A percentile compares a stretch with the other conserved stretches of the same genome.
These are phyloP conservation scores for Sclerotinia minor DNA, from an alignment of 2,329 filamentous ascomycete genomes.

Conservation along the genomic window DNA sequence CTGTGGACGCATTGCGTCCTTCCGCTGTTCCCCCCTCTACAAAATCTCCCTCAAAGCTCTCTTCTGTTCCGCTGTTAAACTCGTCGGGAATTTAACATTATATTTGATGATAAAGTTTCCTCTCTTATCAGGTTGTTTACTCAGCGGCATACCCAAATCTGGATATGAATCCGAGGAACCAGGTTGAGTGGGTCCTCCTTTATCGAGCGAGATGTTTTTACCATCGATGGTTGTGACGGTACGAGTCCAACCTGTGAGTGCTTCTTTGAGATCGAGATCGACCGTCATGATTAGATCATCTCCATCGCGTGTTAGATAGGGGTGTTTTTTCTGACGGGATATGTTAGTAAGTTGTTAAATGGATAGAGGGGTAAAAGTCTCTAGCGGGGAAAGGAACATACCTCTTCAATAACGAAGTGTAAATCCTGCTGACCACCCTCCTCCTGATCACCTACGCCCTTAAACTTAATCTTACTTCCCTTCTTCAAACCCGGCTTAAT, in stretches of 20 bases:
- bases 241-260: conserved; percentile 87
- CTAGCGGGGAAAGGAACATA: conserved; percentile 48
- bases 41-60: conserved; percentile 77
- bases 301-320: conserved; percentile 80
- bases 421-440: conserved; percentile 94
- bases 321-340: conserved; percentile 72
- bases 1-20: not conserved
- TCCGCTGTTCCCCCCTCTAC: conserved; percentile 38
- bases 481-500: conserved; percentile 96
- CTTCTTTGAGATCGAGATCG: conserved; percentile 86
- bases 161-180: conserved; percentile 81
- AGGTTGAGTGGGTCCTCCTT: conserved; percentile 81
- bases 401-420: conserved; percentile 93
- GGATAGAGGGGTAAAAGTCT: not conserved
- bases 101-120: conserved; percentile 89
- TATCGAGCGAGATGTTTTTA: conserved; percentile 77
- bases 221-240: conserved; percentile 94
- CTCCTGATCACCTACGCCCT: conserved; percentile 95
- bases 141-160: conserved; percentile 87
- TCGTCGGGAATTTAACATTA: conserved; percentile 88
- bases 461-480: conserved; percentile 97
- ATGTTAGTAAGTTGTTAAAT: conserved; percentile 7
- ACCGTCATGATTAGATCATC: conserved; percentile 81
- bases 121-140: conserved; percentile 80
- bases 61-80: conserved; percentile 76